phyloP scores from a whole-genome alignment of 2,329 filamentous ascomycete species.

The Phoma sp. region DNA sequence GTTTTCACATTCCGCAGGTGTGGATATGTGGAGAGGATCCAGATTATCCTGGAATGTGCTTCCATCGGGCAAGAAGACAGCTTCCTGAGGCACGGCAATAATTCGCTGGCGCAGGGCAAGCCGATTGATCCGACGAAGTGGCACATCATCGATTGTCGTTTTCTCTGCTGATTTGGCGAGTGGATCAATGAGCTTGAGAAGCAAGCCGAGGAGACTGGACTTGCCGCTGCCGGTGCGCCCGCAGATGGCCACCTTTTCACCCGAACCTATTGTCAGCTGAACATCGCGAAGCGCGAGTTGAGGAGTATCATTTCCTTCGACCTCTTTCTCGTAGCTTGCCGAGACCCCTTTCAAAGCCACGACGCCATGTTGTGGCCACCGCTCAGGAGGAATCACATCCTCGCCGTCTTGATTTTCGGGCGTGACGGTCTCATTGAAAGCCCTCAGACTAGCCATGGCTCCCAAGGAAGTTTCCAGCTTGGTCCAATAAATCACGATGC shows the following conservation, averaged over 20 bases:
- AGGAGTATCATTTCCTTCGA: not conserved
- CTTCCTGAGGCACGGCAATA: constrained; percentile 57
- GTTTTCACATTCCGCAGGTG: constrained; percentile 43
- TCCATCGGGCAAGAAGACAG: constrained; percentile 53
- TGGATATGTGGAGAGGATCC: constrained; percentile 47
- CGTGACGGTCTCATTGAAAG: constrained; percentile 17
- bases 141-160: constrained; percentile 12
- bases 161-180: constrained; percentile 2
- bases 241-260: constrained; percentile 56
- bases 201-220: constrained; percentile 12
- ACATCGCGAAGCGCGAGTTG: constrained; percentile 33
- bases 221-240: constrained; percentile 57
- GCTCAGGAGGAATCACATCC: constrained; percentile 17
- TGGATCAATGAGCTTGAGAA: constrained; percentile 21
- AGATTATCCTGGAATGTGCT: constrained; percentile 53
- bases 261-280: constrained; percentile 51
- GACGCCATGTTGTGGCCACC: constrained; percentile 39
- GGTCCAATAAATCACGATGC: constrained; percentile 21
- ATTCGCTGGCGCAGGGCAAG: constrained; percentile 35
- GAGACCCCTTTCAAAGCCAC: constrained; percentile 47
- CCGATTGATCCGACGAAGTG: constrained; percentile 14
- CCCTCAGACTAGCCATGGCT: constrained; percentile 25
- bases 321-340: constrained; percentile 31
- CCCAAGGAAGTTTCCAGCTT: constrained; percentile 28
- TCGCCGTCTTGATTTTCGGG: constrained; percentile 24